Conservation (phyloP, 1,139 yeast genomes). For the Saccharomyces pastorianus region DNA sequence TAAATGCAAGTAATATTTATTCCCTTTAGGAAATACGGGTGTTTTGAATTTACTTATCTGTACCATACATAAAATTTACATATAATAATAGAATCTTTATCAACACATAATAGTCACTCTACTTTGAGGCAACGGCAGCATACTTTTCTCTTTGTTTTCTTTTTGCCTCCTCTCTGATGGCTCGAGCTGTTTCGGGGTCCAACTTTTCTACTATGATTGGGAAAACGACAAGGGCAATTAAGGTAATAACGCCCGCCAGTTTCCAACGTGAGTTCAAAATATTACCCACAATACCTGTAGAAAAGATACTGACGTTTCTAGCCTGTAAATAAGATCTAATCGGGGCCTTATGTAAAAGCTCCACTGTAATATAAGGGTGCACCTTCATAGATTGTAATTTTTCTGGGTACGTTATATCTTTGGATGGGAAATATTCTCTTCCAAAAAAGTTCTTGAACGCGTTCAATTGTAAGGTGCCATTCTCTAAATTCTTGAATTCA, state of each 20-base stretch:
- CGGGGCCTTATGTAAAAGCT: conserved; percentile 26
- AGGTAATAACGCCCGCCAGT: conserved; percentile 27
- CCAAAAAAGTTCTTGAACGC: conserved; percentile 30
- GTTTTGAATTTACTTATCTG: neutral
- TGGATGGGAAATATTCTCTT: conserved; percentile 30
- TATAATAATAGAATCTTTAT: neutral
- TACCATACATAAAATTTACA: neutral
- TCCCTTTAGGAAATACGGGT: neutral
- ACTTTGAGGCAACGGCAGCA: conserved; percentile 7
- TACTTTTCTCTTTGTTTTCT: conserved; percentile 25
- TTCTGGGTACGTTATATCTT: conserved; percentile 28
- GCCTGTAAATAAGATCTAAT: conserved; percentile 29
- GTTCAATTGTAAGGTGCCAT: conserved; percentile 13
- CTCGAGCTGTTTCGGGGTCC: conserved; percentile 35
- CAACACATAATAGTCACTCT: neutral
- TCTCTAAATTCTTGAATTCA: conserved; percentile 16
- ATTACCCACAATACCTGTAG: conserved; percentile 33
- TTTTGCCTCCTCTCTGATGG: conserved; percentile 29
- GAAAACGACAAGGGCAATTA: conserved; percentile 22
- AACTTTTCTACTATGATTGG: conserved; percentile 34
- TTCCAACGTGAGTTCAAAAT: conserved; percentile 34
- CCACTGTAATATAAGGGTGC: conserved; percentile 21
- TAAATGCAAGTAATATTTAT: neutral
- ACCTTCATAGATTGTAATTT: conserved; percentile 17
- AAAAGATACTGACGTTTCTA: conserved; percentile 29